A percentile compares a stretch with the other conserved stretches of the same genome.
These are phyloP conservation scores for Lentinula novae-zelandiae DNA, from an alignment of 1,284 basidiomycete species.

Conservation along the genomic window DNA sequence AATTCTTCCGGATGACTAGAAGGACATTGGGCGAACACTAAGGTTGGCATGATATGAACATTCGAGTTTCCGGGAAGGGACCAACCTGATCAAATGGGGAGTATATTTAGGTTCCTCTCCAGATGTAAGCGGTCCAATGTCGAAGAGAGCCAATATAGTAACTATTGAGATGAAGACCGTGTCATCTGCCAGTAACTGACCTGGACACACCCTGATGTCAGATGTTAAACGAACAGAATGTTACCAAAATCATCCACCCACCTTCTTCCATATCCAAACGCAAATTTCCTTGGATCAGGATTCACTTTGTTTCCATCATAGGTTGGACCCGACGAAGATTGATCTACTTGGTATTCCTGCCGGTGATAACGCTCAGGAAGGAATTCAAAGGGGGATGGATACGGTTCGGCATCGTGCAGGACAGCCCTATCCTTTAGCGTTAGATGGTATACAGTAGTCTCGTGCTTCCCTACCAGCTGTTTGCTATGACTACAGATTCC, in stretches of 20 bases:
- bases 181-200: not conserved
- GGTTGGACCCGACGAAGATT: not conserved
- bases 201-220: not conserved
- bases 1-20: constrained; percentile 5
- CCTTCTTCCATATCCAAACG: constrained; percentile 9
- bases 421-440: not conserved
- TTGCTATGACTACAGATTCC: constrained; percentile 3
- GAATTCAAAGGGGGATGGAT: constrained; percentile 2
- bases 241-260: not conserved
- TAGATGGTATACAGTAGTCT: not conserved
- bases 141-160: not conserved
- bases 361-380: constrained; percentile 6
- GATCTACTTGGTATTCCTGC: not conserved
- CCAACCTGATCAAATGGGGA: not conserved
- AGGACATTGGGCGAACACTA: not conserved
- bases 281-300: constrained; percentile 7
- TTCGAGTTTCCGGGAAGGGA: not conserved
- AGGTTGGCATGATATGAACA: no score
- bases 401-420: constrained; percentile 3
- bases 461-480: not conserved
- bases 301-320: not conserved
- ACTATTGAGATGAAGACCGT: constrained; percentile 1
- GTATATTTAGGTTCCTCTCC: not conserved
- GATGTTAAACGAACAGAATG: not conserved
- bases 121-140: constrained; percentile 1